phyloP scores from a whole-genome alignment of 2,329 filamentous ascomycete species.

The Dactylellina haptotyla region DNA sequence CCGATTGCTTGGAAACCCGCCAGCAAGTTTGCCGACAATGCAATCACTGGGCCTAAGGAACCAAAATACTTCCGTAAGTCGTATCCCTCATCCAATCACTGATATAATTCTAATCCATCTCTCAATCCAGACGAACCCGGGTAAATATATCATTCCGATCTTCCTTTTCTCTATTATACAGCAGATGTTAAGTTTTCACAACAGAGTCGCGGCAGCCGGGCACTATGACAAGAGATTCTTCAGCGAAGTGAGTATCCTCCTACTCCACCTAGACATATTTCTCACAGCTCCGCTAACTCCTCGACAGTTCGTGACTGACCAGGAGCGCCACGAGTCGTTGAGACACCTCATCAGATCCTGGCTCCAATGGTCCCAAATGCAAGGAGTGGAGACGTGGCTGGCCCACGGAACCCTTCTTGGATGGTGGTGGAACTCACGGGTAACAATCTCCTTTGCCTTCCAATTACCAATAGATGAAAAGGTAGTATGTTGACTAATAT shows the following conservation, averaged over 20 bases:
- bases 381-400: constrained; percentile 82
- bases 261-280: not conserved
- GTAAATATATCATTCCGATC: not conserved
- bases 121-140: constrained; percentile 20
- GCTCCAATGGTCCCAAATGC: constrained; percentile 71
- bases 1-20: too few relatives aligned
- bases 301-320: constrained; percentile 73
- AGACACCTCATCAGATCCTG: constrained; percentile 78
- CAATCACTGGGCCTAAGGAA: constrained; percentile 1
- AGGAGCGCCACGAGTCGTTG: constrained; percentile 73
- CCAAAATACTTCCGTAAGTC: constrained; percentile 44
- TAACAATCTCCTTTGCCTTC: too few relatives aligned
- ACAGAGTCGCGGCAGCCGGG: constrained; percentile 10
- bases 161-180: not conserved
- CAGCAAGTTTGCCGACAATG: not conserved
- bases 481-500: too few relatives aligned
- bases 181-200: not conserved
- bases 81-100: not conserved
- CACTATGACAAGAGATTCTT: constrained; percentile 43
- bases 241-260: constrained; percentile 1
- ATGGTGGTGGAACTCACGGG: constrained; percentile 85
- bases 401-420: constrained; percentile 84
- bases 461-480: too few relatives aligned
- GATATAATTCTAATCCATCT: not conserved
- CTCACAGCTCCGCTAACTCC: constrained; percentile 57